These are phyloP conservation scores for Pseudomonodictys pantanalensis DNA, from an alignment of 495 filamentous ascomycete species.

Conservation along the genomic window DNA sequence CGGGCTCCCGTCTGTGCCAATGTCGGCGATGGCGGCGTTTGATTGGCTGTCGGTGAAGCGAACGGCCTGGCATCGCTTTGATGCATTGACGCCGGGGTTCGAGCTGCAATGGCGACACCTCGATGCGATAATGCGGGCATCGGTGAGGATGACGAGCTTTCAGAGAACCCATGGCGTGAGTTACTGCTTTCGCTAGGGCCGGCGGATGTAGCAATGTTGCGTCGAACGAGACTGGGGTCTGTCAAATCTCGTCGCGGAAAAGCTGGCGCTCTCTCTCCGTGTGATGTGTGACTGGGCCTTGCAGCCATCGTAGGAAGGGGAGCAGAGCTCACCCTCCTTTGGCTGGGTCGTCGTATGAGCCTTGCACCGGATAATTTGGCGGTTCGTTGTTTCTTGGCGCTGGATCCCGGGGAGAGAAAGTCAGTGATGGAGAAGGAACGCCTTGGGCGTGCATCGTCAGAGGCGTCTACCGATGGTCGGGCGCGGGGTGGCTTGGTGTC, in stretches of 20 bases:
- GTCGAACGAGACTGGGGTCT: constrained; percentile 31
- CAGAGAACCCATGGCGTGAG: constrained; percentile 7
- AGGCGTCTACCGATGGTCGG: not conserved
- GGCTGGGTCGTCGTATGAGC: constrained; percentile 31
- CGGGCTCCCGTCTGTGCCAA: constrained; percentile 30
- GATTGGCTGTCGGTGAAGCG: constrained; percentile 15
- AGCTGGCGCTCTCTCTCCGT: constrained; percentile 30
- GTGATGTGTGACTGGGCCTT: constrained; percentile 26
- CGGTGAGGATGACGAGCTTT: constrained; percentile 12
- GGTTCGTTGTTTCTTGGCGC: constrained; percentile 35
- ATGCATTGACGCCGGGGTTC: constrained; percentile 19
- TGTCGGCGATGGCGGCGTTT: constrained; percentile 38
- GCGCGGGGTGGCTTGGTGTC: constrained; percentile 1
- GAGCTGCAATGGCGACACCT: not conserved
- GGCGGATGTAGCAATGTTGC: constrained; percentile 33
- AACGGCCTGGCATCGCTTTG: constrained; percentile 15
- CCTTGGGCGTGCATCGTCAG: constrained; percentile 21
- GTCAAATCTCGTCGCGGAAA: constrained; percentile 40
- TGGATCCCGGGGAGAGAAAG: constrained; percentile 34
- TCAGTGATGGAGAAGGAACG: constrained; percentile 45
- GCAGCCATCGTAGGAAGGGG: constrained; percentile 36
- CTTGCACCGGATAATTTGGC: constrained; percentile 27
- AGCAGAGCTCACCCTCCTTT: constrained; percentile 34
- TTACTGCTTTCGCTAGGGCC: constrained; percentile 1
- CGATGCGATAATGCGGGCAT: constrained; percentile 14